Percentiles rank a stretch among this genome's conserved stretches.
phyloP scores from a whole-genome alignment of 306 rosid genomes.

The Sicyos edulis region DNA sequence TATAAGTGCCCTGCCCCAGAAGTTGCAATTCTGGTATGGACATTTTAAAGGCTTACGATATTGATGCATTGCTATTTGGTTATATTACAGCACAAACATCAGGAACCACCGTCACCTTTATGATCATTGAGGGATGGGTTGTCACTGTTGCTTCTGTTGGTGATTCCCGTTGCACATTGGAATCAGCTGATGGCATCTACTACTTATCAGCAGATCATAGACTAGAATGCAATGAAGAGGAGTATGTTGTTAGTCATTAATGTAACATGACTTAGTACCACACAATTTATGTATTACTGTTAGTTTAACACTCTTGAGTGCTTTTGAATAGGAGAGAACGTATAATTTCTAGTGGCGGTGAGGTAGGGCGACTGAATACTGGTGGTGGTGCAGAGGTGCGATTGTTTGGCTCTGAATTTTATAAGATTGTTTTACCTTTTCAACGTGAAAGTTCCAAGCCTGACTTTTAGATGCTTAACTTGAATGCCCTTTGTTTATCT shows the following conservation, averaged over 20 bases:
- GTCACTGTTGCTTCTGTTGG: constrained; percentile 98
- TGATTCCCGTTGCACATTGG: constrained; percentile 90
- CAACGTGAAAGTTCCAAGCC: not conserved
- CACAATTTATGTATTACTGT: not conserved
- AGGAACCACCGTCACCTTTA: constrained; percentile 97
- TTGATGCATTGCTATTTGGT: constrained; percentile 15
- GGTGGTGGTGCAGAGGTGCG: constrained; percentile 98
- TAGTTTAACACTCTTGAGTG: constrained; percentile 20
- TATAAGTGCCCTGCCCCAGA: not conserved
- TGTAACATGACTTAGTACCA: not conserved
- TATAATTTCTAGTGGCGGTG: constrained; percentile 91
- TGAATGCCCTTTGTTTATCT: constrained; percentile 10
- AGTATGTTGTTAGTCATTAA: constrained; percentile 48
- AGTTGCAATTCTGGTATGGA: not conserved
- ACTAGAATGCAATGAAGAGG: constrained; percentile 87
- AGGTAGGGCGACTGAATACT: constrained; percentile 95
- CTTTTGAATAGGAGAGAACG: constrained; percentile 65
- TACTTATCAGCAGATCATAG: constrained; percentile 97
- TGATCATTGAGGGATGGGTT: constrained; percentile 95
- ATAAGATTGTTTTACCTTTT: not conserved
- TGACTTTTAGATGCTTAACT: not conserved
- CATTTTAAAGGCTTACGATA: not conserved
- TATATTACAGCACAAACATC: constrained; percentile 63
- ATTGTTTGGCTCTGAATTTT: constrained; percentile 3
- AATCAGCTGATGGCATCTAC: constrained; percentile 74